Conservation (phyloP, 177 flowering plant species). For the Telopea speciosissima region DNA sequence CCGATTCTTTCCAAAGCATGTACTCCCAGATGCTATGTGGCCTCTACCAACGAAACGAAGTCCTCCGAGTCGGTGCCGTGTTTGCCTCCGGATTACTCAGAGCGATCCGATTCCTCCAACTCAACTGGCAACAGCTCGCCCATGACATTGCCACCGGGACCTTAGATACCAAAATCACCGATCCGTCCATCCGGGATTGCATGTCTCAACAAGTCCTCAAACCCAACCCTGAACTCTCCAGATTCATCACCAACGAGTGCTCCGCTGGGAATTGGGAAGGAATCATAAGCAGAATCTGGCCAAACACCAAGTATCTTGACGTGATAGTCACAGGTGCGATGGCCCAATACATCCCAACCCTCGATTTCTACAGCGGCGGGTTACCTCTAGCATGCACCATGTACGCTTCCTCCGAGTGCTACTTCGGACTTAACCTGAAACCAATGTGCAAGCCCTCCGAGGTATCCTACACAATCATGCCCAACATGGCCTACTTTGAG, state of each 20-base stretch:
- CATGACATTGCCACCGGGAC: slow-evolving; percentile 53
- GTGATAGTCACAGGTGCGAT: background rate
- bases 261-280: background rate
- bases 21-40: no score
- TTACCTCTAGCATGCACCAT: background rate
- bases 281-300: background rate
- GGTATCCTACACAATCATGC: slow-evolving; percentile 1
- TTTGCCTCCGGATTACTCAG: slow-evolving; percentile 84
- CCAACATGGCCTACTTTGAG: slow-evolving; percentile 4
- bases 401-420: background rate
- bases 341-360: background rate
- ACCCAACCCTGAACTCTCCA: slow-evolving; percentile 55
- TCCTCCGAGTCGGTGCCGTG: slow-evolving; percentile 75
- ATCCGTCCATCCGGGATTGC: slow-evolving; percentile 34
- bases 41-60: slow-evolving; percentile 20
- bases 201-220: slow-evolving; percentile 26
- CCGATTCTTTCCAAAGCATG: no score
- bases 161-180: slow-evolving; percentile 45
- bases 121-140: slow-evolving; percentile 51
- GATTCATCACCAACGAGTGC: slow-evolving; percentile 16
- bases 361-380: background rate
- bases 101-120: slow-evolving; percentile 67
- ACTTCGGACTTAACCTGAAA: background rate
- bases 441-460: background rate
- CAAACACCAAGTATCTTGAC: background rate